Percentiles rank a stretch among this genome's conserved stretches.
Evolutionary conservation across 768 basidiomycete genomes (phyloP).

Genomic region (Tephrocybe sp.): DNA sequence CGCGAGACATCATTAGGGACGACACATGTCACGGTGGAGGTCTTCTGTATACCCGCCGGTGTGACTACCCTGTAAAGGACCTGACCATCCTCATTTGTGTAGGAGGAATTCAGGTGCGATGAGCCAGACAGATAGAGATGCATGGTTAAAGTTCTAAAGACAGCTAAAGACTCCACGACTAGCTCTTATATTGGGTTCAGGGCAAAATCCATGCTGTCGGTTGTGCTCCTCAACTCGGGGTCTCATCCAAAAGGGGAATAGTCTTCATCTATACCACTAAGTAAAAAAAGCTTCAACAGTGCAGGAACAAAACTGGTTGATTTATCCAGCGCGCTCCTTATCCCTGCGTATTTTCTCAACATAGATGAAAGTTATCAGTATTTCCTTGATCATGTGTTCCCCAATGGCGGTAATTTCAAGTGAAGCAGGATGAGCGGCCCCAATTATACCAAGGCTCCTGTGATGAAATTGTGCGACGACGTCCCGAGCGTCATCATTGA

Average conservation of each 20-base stretch:
- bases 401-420: constrained; percentile 22
- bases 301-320: no score
- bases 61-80: constrained; percentile 21
- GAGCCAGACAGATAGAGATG: constrained; percentile 19
- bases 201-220: no score
- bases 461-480: constrained; percentile 16
- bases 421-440: constrained; percentile 11
- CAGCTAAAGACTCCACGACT: no score
- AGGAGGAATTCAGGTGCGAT: constrained; percentile 18
- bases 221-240: no score
- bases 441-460: constrained; percentile 13
- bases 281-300: no score
- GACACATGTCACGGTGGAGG: constrained; percentile 10
- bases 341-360: constrained; percentile 26
- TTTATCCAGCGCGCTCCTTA: constrained; percentile 1
- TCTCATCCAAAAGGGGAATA: no score
- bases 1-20: constrained; percentile 8
- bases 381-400: constrained; percentile 24
- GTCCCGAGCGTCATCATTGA: constrained; percentile 6
- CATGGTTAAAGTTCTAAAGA: no score
- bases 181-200: no score
- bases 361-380: constrained; percentile 30
- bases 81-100: constrained; percentile 22
- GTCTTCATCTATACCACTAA: no score
- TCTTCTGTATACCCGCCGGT: not conserved